Percentiles rank a stretch among this genome's conserved stretches.
These are phyloP conservation scores for Citrus australasica DNA, from an alignment of 345 rosid species.

Conservation along the genomic window DNA sequence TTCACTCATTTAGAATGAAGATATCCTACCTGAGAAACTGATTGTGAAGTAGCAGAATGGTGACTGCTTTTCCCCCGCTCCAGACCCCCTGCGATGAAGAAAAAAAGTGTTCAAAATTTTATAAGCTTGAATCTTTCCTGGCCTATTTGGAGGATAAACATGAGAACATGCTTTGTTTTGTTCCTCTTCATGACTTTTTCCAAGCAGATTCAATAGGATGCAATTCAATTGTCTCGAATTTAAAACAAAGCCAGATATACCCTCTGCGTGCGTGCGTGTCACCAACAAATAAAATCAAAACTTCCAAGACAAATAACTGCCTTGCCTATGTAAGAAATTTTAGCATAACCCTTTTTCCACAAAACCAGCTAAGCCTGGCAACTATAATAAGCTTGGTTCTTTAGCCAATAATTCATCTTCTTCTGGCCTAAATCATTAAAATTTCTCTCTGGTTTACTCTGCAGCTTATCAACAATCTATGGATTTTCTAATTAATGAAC, in stretches of 20 bases:
- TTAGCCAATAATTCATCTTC: background rate
- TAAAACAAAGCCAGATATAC: background rate
- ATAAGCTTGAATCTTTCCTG: background rate
- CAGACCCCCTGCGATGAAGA: conserved; percentile 20
- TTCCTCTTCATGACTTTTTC: background rate
- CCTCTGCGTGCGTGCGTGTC: background rate
- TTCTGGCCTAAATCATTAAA: background rate
- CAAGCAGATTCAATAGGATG: background rate
- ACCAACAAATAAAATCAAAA: background rate
- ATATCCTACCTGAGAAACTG: conserved; percentile 18
- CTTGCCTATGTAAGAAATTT: background rate
- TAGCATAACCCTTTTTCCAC: background rate
- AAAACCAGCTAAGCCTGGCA: background rate
- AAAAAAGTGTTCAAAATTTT: background rate
- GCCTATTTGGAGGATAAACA: background rate
- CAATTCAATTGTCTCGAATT: background rate
- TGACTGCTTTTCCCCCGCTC: conserved; percentile 23
- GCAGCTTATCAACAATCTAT: background rate
- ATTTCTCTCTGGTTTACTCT: background rate
- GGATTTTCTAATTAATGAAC: background rate
- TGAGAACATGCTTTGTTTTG: background rate
- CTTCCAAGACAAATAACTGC: background rate
- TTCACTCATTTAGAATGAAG: background rate
- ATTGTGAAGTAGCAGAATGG: conserved; percentile 1
- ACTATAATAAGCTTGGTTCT: background rate